Evolutionary conservation across 495 filamentous ascomycete species (phyloP).

Genomic region (Penicillium angulare): DNA sequence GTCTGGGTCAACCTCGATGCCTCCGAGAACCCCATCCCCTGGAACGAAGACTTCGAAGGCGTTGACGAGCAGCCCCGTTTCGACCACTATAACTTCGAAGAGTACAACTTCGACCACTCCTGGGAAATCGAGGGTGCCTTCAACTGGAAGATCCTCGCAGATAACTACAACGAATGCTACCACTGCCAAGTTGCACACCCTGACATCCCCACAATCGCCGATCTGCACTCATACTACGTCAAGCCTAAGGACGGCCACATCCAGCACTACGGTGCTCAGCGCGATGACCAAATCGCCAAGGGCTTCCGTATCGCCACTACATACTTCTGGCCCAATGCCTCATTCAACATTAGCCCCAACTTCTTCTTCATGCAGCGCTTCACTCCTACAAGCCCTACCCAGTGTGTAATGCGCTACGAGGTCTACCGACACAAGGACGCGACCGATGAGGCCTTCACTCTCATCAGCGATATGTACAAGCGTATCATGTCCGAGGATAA

Average conservation of each 20-base stretch:
- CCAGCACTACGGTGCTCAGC: constrained; percentile 40
- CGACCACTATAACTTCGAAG: constrained; percentile 42
- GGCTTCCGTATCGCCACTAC: constrained; percentile 37
- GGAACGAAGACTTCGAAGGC: constrained; percentile 42
- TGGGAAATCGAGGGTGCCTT: constrained; percentile 46
- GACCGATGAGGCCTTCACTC: constrained; percentile 41
- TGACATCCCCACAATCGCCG: constrained; percentile 39
- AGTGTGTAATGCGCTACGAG: constrained; percentile 43
- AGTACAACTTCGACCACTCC: constrained; percentile 46
- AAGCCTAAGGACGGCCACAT: constrained; percentile 37
- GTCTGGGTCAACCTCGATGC: constrained; percentile 49
- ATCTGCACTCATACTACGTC: constrained; percentile 43
- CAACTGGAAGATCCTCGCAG: constrained; percentile 52
- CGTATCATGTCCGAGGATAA: constrained; percentile 49
- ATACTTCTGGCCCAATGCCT: constrained; percentile 47
- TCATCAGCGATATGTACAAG: constrained; percentile 46
- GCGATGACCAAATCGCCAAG: constrained; percentile 32
- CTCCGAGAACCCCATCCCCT: constrained; percentile 29
- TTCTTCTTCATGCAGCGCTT: constrained; percentile 51
- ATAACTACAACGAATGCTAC: constrained; percentile 56
- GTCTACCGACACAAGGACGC: constrained; percentile 48
- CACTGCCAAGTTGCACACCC: constrained; percentile 51
- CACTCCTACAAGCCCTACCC: constrained; percentile 36
- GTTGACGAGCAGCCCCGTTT: constrained; percentile 41
- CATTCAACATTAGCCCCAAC: constrained; percentile 42